phyloP scores from a whole-genome alignment of 805 yeast genomes.

The Metschnikowia lochheadii region DNA sequence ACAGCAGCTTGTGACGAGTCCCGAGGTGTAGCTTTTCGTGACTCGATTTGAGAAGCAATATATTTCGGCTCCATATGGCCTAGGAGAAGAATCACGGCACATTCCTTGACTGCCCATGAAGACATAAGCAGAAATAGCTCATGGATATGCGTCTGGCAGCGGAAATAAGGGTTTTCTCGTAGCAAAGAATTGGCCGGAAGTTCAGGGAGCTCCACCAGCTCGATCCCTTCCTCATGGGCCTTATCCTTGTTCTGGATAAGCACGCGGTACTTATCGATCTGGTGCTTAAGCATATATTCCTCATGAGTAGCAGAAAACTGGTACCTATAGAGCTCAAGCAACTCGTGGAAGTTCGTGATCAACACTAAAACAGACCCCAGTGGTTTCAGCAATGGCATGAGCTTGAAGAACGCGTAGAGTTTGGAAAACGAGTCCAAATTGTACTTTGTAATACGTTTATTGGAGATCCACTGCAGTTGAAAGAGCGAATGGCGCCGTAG shows the following conservation, averaged over 20 bases:
- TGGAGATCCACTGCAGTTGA: conserved; percentile 19
- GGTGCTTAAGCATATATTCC: conserved; percentile 29
- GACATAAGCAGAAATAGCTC: conserved; percentile 25
- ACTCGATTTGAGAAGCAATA: not conserved
- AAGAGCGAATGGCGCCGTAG: conserved; percentile 21
- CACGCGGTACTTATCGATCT: conserved; percentile 24
- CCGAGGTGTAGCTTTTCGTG: not conserved
- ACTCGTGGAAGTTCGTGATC: conserved; percentile 32
- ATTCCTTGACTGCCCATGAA: conserved; percentile 19
- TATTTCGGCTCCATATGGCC: conserved; percentile 32
- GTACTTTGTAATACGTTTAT: conserved; percentile 13
- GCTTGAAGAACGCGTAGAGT: conserved; percentile 20
- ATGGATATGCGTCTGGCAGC: conserved; percentile 29
- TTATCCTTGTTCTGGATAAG: conserved; percentile 21
- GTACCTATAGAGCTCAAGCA: conserved; percentile 31
- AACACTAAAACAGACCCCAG: conserved; percentile 20
- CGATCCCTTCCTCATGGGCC: conserved; percentile 21
- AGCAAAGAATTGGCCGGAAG: conserved; percentile 30
- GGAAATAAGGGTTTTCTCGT: conserved; percentile 27
- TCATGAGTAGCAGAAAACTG: conserved; percentile 33
- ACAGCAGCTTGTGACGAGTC: conserved; percentile 6
- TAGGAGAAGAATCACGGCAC: conserved; percentile 25
- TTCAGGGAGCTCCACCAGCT: conserved; percentile 21
- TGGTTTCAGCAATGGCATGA: conserved; percentile 7
- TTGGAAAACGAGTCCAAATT: conserved; percentile 26